Conservation (phyloP, 352 stramenopile species). For the Globisporangium abappressorium region DNA sequence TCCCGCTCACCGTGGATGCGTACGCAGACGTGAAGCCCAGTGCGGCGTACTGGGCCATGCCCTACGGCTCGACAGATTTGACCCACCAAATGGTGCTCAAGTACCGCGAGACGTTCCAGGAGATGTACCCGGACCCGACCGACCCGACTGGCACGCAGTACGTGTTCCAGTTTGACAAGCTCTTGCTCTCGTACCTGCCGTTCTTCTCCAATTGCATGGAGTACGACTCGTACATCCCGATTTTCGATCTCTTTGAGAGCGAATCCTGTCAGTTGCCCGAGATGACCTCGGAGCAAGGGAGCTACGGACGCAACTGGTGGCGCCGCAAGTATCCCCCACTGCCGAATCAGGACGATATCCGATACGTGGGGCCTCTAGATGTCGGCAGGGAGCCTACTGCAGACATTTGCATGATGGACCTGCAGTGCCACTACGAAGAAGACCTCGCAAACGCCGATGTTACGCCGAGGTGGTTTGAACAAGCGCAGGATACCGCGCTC, state of each 20-base stretch:
- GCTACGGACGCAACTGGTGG: slow-evolving; percentile 69
- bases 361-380: slow-evolving; percentile 84
- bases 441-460: slow-evolving; percentile 85
- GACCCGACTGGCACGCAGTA: slow-evolving; percentile 45
- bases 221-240: slow-evolving; percentile 94
- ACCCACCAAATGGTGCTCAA: slow-evolving; percentile 90
- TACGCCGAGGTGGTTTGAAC: slow-evolving; percentile 96
- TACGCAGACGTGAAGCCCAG: slow-evolving; percentile 52
- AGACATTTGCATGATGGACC: slow-evolving; percentile 88
- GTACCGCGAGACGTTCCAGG: slow-evolving; percentile 95
- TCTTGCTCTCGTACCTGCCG: slow-evolving; percentile 93
- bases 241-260: slow-evolving; percentile 92
- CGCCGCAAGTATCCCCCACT: slow-evolving; percentile 76
- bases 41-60: slow-evolving; percentile 68
- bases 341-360: slow-evolving; percentile 94
- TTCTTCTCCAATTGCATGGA: slow-evolving; percentile 96
- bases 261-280: slow-evolving; percentile 88
- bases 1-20: slow-evolving; percentile 79
- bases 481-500: slow-evolving; percentile 77
- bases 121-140: slow-evolving; percentile 68
- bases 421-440: slow-evolving; percentile 95
- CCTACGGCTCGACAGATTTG: slow-evolving; percentile 56
- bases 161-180: slow-evolving; percentile 72
- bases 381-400: slow-evolving; percentile 86
- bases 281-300: slow-evolving; percentile 63